A percentile compares a stretch with the other conserved stretches of the same genome.
phyloP scores from a whole-genome alignment of 805 yeast species.

The Isabelozyma heimii region DNA sequence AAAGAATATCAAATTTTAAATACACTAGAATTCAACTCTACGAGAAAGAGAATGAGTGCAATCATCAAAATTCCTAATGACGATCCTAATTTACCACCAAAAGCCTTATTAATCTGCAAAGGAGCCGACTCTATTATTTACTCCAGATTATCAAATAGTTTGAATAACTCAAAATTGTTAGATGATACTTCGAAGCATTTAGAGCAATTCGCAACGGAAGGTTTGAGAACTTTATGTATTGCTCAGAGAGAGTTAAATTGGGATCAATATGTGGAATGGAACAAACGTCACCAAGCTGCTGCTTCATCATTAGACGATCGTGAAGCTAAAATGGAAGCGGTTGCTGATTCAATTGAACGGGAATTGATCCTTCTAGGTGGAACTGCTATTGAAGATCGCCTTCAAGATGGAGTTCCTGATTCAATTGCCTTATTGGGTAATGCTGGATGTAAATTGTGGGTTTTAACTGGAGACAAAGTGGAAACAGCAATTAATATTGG shows the following conservation, averaged over 20 bases:
- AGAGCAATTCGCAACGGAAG: conserved; percentile 80
- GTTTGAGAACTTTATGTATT: conserved; percentile 77
- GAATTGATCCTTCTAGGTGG: conserved; percentile 71
- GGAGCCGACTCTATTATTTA: conserved; percentile 85
- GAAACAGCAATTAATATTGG: conserved; percentile 89
- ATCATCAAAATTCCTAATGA: conserved; percentile 65
- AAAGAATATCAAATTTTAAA: conserved; percentile 72
- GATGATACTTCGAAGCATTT: conserved; percentile 68
- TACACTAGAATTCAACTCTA: conserved; percentile 74
- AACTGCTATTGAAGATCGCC: conserved; percentile 82
- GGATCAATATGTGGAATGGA: conserved; percentile 65
- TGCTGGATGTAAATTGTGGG: conserved; percentile 86
- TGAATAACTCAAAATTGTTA: conserved; percentile 48
- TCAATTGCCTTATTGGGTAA: conserved; percentile 64
- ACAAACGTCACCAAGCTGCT: conserved; percentile 58
- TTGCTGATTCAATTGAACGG: conserved; percentile 70
- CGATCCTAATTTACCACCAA: conserved; percentile 38
- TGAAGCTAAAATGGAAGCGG: conserved; percentile 70
- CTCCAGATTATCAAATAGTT: conserved; percentile 49
- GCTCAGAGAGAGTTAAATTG: conserved; percentile 67
- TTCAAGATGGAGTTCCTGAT: conserved; percentile 86
- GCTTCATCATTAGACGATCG: conserved; percentile 60
- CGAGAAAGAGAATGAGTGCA: conserved; percentile 86
- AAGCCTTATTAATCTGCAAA: conserved; percentile 69
- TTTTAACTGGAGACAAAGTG: conserved; percentile 84